phyloP scores from a whole-genome alignment of 768 basidiomycete genomes.

The Epithele typhae region DNA sequence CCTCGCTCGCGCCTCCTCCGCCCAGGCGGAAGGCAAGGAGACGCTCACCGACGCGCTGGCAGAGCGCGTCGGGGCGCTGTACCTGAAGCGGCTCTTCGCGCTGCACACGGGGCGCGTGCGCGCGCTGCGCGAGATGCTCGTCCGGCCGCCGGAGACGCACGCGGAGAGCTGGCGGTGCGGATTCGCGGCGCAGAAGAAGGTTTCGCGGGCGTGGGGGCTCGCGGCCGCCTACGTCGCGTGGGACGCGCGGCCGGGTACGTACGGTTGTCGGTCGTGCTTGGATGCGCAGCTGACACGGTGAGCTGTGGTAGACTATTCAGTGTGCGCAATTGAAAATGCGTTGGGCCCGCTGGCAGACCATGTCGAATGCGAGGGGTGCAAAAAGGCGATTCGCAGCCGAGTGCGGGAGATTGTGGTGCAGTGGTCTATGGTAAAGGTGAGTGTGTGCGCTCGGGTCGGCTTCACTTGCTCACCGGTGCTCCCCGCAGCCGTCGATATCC shows the following conservation, averaged over 20 bases:
- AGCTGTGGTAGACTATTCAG: conserved; percentile 55
- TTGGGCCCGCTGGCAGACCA: conserved; percentile 64
- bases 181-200: conserved; percentile 18
- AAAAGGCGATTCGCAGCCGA: conserved; percentile 54
- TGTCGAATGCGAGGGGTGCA: conserved; percentile 63
- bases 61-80: conserved; percentile 34
- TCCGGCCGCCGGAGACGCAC: conserved; percentile 23
- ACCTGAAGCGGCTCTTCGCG: conserved; percentile 35
- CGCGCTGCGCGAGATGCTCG: conserved; percentile 27
- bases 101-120: conserved; percentile 34
- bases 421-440: conserved; percentile 76
- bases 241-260: conserved; percentile 27
- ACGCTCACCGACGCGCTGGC: conserved; percentile 34
- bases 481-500: no score
- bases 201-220: conserved; percentile 28
- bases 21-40: no score
- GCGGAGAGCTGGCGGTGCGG: conserved; percentile 15
- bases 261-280: not conserved
- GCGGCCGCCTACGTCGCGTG: conserved; percentile 24
- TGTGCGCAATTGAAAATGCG: conserved; percentile 64
- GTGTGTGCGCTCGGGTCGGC: conserved; percentile 16
- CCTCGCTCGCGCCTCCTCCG: no score
- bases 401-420: conserved; percentile 63
- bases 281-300: not conserved
- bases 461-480: no score